These are phyloP conservation scores for Zostera marina DNA, from an alignment of 116 monocot genomes.

Conservation along the genomic window DNA sequence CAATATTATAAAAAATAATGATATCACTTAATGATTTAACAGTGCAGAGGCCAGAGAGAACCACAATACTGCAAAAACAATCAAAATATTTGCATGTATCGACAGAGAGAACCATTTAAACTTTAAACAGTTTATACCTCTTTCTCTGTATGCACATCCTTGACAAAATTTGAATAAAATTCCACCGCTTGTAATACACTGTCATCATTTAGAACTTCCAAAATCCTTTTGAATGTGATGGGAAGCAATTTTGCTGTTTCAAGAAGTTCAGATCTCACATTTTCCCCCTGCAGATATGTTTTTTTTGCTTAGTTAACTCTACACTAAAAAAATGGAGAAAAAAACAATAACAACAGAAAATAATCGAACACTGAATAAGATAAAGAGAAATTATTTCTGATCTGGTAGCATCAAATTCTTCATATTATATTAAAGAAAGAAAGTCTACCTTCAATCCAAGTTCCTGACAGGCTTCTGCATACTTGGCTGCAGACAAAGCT, in stretches of 20 bases:
- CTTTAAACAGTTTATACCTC: slow-evolving; percentile 22
- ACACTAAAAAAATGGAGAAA: background rate
- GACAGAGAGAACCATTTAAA: slow-evolving; percentile 1
- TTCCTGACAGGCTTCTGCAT: slow-evolving; percentile 76
- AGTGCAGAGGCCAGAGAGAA: background rate
- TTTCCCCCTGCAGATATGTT: slow-evolving; percentile 37
- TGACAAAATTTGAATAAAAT: slow-evolving; percentile 81
- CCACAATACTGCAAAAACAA: background rate
- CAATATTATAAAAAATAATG: background rate
- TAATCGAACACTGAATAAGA: background rate
- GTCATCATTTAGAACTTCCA: slow-evolving; percentile 53
- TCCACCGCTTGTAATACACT: slow-evolving; percentile 49
- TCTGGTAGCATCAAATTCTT: background rate
- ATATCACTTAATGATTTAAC: background rate
- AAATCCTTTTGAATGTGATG: slow-evolving; percentile 49
- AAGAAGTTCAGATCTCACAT: slow-evolving; percentile 73
- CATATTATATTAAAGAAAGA: background rate
- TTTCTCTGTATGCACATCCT: slow-evolving; percentile 79
- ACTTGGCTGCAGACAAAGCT: slow-evolving; percentile 76
- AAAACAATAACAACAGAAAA: background rate
- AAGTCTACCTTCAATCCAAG: slow-evolving; percentile 61
- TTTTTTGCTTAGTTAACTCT: background rate
- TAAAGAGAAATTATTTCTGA: slow-evolving; percentile 2
- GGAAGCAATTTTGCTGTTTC: slow-evolving; percentile 85
- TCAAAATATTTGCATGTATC: background rate